Evolutionary conservation across 208 protist species (phyloP), one percentile per base, ranked within the genome.

Genomic region (Leishmania guyanensis): DNA sequence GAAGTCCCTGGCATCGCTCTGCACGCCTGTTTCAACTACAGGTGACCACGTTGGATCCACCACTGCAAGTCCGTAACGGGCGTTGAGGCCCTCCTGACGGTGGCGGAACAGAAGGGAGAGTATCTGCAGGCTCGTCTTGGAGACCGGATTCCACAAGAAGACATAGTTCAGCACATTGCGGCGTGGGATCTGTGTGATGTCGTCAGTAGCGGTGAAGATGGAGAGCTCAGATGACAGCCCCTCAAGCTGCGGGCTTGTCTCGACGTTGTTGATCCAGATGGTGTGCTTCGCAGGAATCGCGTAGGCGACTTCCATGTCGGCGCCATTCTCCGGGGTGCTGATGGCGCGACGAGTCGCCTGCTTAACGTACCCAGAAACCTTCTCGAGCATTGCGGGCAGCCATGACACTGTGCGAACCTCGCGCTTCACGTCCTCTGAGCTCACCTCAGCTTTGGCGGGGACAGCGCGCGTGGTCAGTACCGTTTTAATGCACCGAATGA

Each of bases 261-360:
- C 88, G 3, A 91, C 62, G 22, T 89, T 58, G 72, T 88, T 89
- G 29, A 91, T 51, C 85, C 85, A 91, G 10, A 64, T 79, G 48
- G 87, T 54, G 74, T 70, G 20, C 6, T 74, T n/a, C 3, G 39
- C 71, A 12, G 73, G 81, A 8, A 90, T 70, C 50, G 80, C 83
- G 43, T 84, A 76, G n/a, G 79, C 71, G 20, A 33, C 10, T 39
- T 51, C 62, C 29, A 48, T 54, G 33, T 51, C 39, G 26, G 48
- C 17, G 53, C 12, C 2, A 64, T n/a, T 36, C 4, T 16, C 77
- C 29, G n/a, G 22, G 5, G 20, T 70, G 14, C 20, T 26, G 3
- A 36, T 68, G 5, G 53, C 64, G 17, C 74, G 84, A n/a, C 54
- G 74, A 20, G 48, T 60, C 9, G 48, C 36, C 5, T 62, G 80